Base-by-base conservation (phyloP, 2,329 filamentous ascomycete genomes). In the Aspergillus tanneri region DNA sequence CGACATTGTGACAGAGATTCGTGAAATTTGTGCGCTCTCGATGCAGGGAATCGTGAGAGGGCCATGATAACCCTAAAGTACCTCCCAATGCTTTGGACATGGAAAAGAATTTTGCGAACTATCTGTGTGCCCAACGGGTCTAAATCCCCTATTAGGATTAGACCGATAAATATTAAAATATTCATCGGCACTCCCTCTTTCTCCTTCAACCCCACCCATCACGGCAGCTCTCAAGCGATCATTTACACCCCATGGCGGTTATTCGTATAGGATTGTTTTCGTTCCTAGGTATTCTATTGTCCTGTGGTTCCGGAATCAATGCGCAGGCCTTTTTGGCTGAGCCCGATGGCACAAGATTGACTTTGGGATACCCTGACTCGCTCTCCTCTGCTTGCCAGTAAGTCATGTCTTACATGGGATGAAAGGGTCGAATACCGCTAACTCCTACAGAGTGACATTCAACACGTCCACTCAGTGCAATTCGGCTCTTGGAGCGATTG, bases 371-470 rank as follows among this genome's bases (percentile, higher is more conserved):
- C 23, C 41, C 41, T 12, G 41, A 43, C 18, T 21, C 41, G 4
- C 41, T 43, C 16, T 43, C 41, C 10, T 12, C 28, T 35, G 30
- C 42, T 22, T 44, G 42, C 42, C 41, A 43, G 41, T 43, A 35
- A 43, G 41, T 43, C 21, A 34, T 21, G 32, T 25, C 6, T 6
- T 25, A 25, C 7, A 35, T 35, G 32, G 14, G 14, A 35, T n/a
- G 7, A 14, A 18, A 7, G 12, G n/a, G 6, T n/a, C 7, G 12
- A 14, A 8, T 35, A n/a, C n/a, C n/a, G n/a, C 16, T 7, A 14
- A 8, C 6, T 35, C 16, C 16, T 7, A 18, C 12, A 35, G 32
- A 18, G 14, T n/a, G 7, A 14, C 32, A 35, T 14, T 14, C 14
- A 35, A 35, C n/a, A 6, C 6, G 32, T 8, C 32, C 12, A 35